Evolutionary conservation across 2,329 filamentous ascomycete genomes (phyloP).

Genomic region (Magnaporthales sp.): DNA sequence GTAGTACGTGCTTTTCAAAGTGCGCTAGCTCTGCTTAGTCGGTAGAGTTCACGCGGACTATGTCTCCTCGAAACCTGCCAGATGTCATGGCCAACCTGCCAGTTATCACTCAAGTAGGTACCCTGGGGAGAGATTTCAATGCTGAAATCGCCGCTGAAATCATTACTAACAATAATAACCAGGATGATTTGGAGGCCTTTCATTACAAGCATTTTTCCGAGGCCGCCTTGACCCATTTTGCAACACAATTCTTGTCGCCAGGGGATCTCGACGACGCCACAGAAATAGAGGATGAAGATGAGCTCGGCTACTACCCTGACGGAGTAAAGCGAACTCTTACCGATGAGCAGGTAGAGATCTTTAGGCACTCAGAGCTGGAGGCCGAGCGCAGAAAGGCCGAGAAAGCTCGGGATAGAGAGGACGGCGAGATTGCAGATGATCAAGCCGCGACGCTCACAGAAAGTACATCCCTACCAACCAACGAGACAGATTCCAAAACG

Average conservation of each 20-base stretch:
- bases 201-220: constrained; percentile 50
- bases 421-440: constrained; percentile 10
- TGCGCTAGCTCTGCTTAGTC: constrained; percentile 46
- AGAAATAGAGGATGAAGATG: constrained; percentile 50
- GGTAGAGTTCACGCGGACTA: constrained; percentile 8
- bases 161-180: constrained; percentile 5
- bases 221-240: constrained; percentile 36
- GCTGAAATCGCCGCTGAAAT: not conserved
- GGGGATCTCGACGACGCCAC: constrained; percentile 19
- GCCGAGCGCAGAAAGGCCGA: constrained; percentile 39
- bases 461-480: constrained; percentile 6
- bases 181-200: constrained; percentile 54
- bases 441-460: constrained; percentile 14
- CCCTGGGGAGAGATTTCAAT: not conserved
- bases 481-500: constrained; percentile 8
- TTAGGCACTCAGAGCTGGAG: constrained; percentile 81
- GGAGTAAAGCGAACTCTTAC: constrained; percentile 84
- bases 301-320: constrained; percentile 76
- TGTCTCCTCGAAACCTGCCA: not conserved
- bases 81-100: constrained; percentile 14
- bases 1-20: constrained; percentile 56
- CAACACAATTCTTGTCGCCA: constrained; percentile 30
- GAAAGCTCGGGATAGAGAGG: constrained; percentile 7
- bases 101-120: constrained; percentile 27
- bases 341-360: constrained; percentile 83